Percentiles rank a stretch among this genome's conserved stretches.
phyloP scores from a whole-genome alignment of 1,284 basidiomycete species.

The Pisolithus thermaeus region DNA sequence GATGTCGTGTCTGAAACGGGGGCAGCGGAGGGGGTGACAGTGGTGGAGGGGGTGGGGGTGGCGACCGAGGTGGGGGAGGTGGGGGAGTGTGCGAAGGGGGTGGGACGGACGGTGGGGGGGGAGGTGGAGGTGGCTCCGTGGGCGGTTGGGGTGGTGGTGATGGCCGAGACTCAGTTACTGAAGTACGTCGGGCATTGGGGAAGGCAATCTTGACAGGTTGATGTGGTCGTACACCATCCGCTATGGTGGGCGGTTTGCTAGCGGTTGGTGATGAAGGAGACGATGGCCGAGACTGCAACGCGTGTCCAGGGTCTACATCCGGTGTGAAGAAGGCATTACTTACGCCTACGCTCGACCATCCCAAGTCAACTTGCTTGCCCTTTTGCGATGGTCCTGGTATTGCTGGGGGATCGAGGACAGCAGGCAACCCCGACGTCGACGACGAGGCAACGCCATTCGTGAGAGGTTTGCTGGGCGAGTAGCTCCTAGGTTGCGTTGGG shows the following conservation, averaged over 20 bases:
- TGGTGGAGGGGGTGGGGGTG: slow-evolving; percentile 19
- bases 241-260: slow-evolving; percentile 2
- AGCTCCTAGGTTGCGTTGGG: slow-evolving; percentile 13
- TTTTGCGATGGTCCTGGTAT: slow-evolving; percentile 11
- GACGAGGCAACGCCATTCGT: slow-evolving; percentile 19
- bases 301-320: slow-evolving; percentile 2
- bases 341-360: slow-evolving; percentile 5
- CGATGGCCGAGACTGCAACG: slow-evolving; percentile 9
- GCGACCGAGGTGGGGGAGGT: slow-evolving; percentile 7
- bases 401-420: slow-evolving; percentile 8
- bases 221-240: slow-evolving; percentile 11
- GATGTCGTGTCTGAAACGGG: slow-evolving; percentile 11
- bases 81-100: slow-evolving; percentile 9
- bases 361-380: slow-evolving; percentile 10
- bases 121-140: slow-evolving; percentile 26
- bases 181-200: slow-evolving; percentile 23
- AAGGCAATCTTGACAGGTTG: slow-evolving; percentile 31
- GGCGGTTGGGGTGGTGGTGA: slow-evolving; percentile 22
- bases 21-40: slow-evolving; percentile 21
- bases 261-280: slow-evolving; percentile 1
- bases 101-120: slow-evolving; percentile 20
- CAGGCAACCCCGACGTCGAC: slow-evolving; percentile 9
- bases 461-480: slow-evolving; percentile 16
- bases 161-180: slow-evolving; percentile 20
- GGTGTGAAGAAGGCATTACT: background rate